Evolutionary conservation across 1,284 basidiomycete species (phyloP).

Genomic region (Acaromyces ingoldii): DNA sequence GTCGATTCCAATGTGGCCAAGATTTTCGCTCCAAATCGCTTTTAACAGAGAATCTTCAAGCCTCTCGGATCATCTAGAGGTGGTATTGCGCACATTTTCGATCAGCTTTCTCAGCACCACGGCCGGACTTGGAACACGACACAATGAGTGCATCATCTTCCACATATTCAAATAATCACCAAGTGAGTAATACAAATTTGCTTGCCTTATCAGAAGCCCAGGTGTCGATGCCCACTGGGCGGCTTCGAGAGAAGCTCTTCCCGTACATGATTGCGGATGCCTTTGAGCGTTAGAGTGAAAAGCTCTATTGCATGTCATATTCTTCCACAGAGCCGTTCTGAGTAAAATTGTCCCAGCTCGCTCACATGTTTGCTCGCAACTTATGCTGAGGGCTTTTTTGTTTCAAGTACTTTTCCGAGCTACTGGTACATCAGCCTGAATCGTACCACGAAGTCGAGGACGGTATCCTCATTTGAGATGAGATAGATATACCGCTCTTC

Average conservation of each 20-base stretch:
- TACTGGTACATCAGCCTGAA: neutral
- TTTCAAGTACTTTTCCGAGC: neutral
- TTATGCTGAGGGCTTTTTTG: neutral
- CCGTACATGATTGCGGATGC: neutral
- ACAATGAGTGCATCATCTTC: constrained; percentile 1
- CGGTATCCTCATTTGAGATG: neutral
- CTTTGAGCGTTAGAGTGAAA: neutral
- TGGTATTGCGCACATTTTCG: neutral
- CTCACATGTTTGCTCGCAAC: neutral
- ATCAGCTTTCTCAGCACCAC: neutral
- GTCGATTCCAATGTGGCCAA: too few relatives aligned
- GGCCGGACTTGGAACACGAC: neutral
- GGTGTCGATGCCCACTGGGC: neutral
- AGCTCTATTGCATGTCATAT: neutral
- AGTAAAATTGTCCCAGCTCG: neutral
- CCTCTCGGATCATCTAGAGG: too few relatives aligned
- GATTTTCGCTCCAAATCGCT: too few relatives aligned
- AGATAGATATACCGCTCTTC: neutral
- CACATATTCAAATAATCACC: neutral
- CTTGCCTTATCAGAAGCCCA: neutral
- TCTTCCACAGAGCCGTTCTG: neutral
- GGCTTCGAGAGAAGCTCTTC: neutral
- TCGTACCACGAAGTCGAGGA: neutral
- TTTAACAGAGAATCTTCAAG: too few relatives aligned
- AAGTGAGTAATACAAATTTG: neutral